Conservation (phyloP, 2,329 filamentous ascomycete species). For the Penicillium carneum region DNA sequence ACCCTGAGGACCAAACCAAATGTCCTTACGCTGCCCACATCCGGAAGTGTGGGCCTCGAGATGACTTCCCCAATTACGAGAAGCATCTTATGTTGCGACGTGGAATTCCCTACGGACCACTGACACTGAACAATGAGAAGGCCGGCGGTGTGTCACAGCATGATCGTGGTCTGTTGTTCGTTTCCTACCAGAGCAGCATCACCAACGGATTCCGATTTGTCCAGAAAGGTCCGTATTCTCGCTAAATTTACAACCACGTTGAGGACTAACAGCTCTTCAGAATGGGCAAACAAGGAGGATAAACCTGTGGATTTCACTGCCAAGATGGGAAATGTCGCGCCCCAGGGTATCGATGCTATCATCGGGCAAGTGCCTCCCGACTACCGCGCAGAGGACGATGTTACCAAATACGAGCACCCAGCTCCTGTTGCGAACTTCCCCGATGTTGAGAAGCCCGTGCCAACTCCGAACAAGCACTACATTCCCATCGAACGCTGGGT, state of each 20-base stretch:
- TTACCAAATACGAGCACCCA: neutral
- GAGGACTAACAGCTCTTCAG: too few species aligned
- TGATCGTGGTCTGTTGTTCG: conserved; percentile 6
- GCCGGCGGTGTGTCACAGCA: neutral
- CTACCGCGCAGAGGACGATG: neutral
- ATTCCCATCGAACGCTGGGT: neutral
- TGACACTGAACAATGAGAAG: neutral
- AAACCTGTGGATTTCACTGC: neutral
- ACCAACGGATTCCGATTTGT: neutral
- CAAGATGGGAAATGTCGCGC: neutral
- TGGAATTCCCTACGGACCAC: conserved; percentile 4
- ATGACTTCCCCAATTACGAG: neutral
- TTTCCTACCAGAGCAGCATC: conserved; percentile 2
- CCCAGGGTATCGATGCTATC: neutral
- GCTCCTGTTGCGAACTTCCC: neutral
- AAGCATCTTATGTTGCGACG: conserved; percentile 6
- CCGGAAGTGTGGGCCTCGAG: conserved; percentile 4
- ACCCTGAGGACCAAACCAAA: neutral
- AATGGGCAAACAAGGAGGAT: neutral
- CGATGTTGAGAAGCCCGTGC: neutral
- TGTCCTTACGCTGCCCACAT: conserved; percentile 12
- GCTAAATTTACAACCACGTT: too few species aligned
- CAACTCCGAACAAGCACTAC: neutral
- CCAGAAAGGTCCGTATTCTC: neutral
- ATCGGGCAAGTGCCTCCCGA: neutral